A percentile compares a stretch with the other conserved stretches of the same genome.
phyloP scores from a whole-genome alignment of 2,329 filamentous ascomycete genomes.

The Phialophora tarda region DNA sequence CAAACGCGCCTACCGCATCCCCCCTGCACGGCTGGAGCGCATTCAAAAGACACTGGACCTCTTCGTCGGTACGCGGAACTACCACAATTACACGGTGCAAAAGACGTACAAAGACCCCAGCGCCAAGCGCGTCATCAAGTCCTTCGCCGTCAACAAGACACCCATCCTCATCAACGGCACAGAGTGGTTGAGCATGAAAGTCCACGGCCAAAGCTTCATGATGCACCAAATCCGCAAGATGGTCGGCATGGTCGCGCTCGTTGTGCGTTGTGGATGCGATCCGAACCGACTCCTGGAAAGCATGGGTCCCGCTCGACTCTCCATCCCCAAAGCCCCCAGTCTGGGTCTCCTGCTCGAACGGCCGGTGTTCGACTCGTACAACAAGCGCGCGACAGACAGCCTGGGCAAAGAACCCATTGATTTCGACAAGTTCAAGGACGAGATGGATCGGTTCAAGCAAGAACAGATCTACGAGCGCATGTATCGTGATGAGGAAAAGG shows the following conservation, averaged over 20 bases:
- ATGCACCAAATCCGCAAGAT: conserved; percentile 99
- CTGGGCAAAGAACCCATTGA: conserved; percentile 72
- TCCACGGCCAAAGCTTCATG: conserved; percentile 99
- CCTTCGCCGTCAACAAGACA: conserved; percentile 76
- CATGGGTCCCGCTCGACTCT: conserved; percentile 74
- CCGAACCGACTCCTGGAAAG: conserved; percentile 73
- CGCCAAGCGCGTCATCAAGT: conserved; percentile 88
- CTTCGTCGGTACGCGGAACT: conserved; percentile 87
- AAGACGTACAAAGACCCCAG: conserved; percentile 82
- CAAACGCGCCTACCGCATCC: conserved; percentile 84
- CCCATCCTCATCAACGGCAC: conserved; percentile 88
- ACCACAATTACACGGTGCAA: conserved; percentile 96
- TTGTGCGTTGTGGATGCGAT: conserved; percentile 82
- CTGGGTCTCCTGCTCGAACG: conserved; percentile 86
- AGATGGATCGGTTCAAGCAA: conserved; percentile 89
- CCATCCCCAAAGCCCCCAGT: conserved; percentile 92
- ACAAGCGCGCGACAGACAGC: conserved; percentile 69
- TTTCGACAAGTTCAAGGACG: conserved; percentile 76
- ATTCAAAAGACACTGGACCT: conserved; percentile 75
- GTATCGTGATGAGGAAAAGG: conserved; percentile 85
- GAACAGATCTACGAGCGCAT: conserved; percentile 90
- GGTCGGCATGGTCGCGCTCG: conserved; percentile 87
- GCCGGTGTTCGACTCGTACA: conserved; percentile 90
- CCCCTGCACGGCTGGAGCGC: conserved; percentile 70
- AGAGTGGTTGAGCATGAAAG: conserved; percentile 93